These are phyloP conservation scores for Ophiostoma australiae DNA, from an alignment of 2,329 filamentous ascomycete species.

Conservation along the genomic window DNA sequence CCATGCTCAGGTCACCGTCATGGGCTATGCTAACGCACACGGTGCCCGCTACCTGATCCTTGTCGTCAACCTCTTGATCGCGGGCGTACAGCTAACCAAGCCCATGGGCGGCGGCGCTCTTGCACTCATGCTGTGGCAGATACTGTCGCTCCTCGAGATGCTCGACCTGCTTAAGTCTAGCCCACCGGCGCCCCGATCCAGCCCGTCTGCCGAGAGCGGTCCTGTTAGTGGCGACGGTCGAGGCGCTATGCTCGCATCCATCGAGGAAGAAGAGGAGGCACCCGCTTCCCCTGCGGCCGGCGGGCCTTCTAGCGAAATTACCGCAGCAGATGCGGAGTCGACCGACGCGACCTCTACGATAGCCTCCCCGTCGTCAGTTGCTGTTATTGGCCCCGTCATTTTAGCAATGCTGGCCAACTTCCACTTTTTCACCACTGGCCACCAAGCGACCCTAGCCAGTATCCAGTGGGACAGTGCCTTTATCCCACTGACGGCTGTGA, in stretches of 20 bases:
- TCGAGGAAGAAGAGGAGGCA: constrained; percentile 33
- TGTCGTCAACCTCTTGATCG: constrained; percentile 70
- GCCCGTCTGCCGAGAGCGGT: neutral
- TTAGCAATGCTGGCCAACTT: constrained; percentile 86
- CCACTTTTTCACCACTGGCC: constrained; percentile 96
- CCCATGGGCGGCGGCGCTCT: constrained; percentile 89
- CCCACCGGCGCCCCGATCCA: neutral
- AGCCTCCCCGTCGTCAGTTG: constrained; percentile 58
- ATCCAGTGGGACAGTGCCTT: constrained; percentile 98
- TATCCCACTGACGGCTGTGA: constrained; percentile 74
- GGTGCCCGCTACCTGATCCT: constrained; percentile 86
- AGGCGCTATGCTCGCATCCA: constrained; percentile 19
- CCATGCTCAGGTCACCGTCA: constrained; percentile 62
- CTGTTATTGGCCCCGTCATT: constrained; percentile 75
- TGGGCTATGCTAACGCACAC: constrained; percentile 90
- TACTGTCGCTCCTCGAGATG: constrained; percentile 69
- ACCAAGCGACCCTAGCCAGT: constrained; percentile 78
- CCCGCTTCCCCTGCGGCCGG: neutral
- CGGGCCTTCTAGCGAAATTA: neutral
- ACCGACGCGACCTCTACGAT: constrained; percentile 29
- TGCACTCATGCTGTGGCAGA: constrained; percentile 78
- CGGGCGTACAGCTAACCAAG: constrained; percentile 77
- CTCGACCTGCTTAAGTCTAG: constrained; percentile 55
- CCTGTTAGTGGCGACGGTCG: constrained; percentile 11
- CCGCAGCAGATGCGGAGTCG: constrained; percentile 54